A percentile compares a stretch with the other conserved stretches of the same genome.
Conservation (phyloP, 2,329 filamentous ascomycete genomes). For the Fusarium sp. region DNA sequence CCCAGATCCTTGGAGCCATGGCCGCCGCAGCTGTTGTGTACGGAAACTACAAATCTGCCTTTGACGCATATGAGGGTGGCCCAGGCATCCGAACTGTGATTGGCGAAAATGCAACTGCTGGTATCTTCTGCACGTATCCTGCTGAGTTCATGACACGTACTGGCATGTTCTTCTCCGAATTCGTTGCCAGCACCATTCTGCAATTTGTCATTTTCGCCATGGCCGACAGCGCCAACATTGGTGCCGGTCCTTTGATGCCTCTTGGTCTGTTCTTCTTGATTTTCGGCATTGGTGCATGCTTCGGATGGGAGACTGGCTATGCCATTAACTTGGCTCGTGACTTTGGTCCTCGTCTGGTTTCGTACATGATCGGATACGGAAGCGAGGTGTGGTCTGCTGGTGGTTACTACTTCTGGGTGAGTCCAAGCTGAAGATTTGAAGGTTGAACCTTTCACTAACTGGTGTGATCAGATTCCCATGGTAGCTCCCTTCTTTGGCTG, state of each 20-base stretch:
- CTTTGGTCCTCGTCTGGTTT: slow-evolving; percentile 75
- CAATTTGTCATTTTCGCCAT: slow-evolving; percentile 80
- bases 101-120: slow-evolving; percentile 71
- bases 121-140: slow-evolving; percentile 81
- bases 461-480: slow-evolving; percentile 71
- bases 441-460: slow-evolving; percentile 5
- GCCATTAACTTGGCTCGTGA: slow-evolving; percentile 81
- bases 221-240: slow-evolving; percentile 68
- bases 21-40: slow-evolving; percentile 70
- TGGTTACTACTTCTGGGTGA: slow-evolving; percentile 79
- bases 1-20: slow-evolving; percentile 77
- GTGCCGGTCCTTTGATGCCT: slow-evolving; percentile 68
- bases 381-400: slow-evolving; percentile 75
- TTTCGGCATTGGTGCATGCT: slow-evolving; percentile 79
- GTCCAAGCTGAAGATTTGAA: slow-evolving; percentile 30
- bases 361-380: slow-evolving; percentile 77
- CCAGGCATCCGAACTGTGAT: slow-evolving; percentile 71
- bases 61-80: slow-evolving; percentile 73
- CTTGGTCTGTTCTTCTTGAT: slow-evolving; percentile 78
- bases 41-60: slow-evolving; percentile 73
- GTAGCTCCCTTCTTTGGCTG: slow-evolving; percentile 76
- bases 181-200: slow-evolving; percentile 74
- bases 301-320: slow-evolving; percentile 82
- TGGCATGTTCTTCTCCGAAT: slow-evolving; percentile 78
- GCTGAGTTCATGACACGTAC: slow-evolving; percentile 74